Conservation (phyloP, 768 basidiomycete species). For the Podaxis rugospora region DNA sequence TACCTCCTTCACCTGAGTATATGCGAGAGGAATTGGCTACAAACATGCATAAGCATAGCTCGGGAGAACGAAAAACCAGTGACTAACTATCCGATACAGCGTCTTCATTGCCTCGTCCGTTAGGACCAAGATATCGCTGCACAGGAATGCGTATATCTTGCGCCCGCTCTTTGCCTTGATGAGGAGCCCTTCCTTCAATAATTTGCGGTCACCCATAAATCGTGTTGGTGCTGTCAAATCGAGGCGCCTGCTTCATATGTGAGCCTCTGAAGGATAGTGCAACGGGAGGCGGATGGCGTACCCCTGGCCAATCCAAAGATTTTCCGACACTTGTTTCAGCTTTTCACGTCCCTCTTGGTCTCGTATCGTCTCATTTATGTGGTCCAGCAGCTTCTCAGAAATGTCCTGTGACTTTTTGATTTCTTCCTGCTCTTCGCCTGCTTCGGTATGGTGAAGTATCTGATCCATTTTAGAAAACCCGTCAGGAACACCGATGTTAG, state of each 20-base stretch:
- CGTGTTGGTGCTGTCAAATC: constrained; percentile 91
- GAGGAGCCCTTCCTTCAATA: constrained; percentile 76
- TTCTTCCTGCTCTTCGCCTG: constrained; percentile 52
- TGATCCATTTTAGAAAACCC: constrained; percentile 21
- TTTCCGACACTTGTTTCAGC: constrained; percentile 67
- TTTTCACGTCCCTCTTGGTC: constrained; percentile 78
- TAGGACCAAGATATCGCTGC: constrained; percentile 86
- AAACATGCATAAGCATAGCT: neutral
- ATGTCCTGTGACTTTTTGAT: constrained; percentile 53
- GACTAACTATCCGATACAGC: constrained; percentile 78
- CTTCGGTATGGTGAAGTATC: constrained; percentile 78
- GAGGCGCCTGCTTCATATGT: constrained; percentile 47
- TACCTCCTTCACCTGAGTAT: constrained; percentile 53
- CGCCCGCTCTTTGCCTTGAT: constrained; percentile 82
- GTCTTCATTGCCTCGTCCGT: constrained; percentile 67
- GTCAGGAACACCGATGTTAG: neutral
- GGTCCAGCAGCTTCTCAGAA: constrained; percentile 68
- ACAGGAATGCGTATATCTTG: constrained; percentile 73
- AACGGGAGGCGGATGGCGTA: constrained; percentile 26
- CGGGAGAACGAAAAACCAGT: neutral
- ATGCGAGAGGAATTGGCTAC: constrained; percentile 73
- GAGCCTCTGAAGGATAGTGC: neutral
- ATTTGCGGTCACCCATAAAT: constrained; percentile 71
- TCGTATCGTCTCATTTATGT: constrained; percentile 88
- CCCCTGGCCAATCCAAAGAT: constrained; percentile 89